Evolutionary conservation across 805 yeast species (phyloP), one percentile per base, ranked within the genome.

Genomic region (Candida boidinii): DNA sequence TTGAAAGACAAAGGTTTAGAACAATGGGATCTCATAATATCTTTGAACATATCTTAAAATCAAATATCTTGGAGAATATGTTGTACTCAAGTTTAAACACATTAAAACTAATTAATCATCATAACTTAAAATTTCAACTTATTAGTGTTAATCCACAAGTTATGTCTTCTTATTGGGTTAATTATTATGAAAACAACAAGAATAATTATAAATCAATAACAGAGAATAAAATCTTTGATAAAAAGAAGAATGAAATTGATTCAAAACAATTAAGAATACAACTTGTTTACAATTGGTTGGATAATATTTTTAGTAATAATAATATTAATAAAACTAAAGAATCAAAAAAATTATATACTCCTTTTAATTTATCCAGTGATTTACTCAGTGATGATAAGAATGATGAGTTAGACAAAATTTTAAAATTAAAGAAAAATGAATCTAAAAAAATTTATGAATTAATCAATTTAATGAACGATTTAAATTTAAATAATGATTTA

Each of bases 1-100:
- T 77, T 3, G 85, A 78, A 43, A 46, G 74, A 36, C 85, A 78
- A 47, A 45, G 84, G 25, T 58, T 68, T 26, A 58, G 83, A 31
- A 61, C 73, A 0, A 53, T 53, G 40, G 70, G 78, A 0, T 56
- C 68, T 2, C 55, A 60, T 9, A 51, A 49, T 13, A 66, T 77
- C 1, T 54, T 71, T 5, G 79, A 75, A 34, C 63, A 66, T 35
- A 64, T 76, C 3, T 46, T 76, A 19, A 62, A 66, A 31, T 66
- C 73, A 4, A 76, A 74, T 35, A 60, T 74, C 16, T 44, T 77
- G 22, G 85, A 77, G 44, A 62, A 65, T 12, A 68, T 70, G 66
- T 26, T 71, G 13, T 39, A 49, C 4, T 41, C 56, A 7, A 37
- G 49, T 5, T 29, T 55, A n/a, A 23, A 23, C 16, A 41, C 53